These are phyloP conservation scores for Hyphopichia homilentoma DNA, from an alignment of 805 yeast genomes.

Conservation along the genomic window DNA sequence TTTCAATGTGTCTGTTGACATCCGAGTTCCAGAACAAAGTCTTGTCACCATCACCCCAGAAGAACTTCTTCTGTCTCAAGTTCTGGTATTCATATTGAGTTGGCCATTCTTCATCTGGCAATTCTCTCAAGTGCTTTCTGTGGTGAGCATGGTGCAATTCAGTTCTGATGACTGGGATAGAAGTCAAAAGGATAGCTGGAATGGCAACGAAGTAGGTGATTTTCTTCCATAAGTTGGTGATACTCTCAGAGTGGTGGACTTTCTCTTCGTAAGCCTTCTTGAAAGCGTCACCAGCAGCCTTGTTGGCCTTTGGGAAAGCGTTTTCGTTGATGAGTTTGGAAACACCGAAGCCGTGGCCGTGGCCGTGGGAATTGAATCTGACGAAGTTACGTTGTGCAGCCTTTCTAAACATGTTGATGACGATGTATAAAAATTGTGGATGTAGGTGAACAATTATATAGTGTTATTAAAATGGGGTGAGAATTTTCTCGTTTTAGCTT, in stretches of 20 bases:
- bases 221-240: constrained; percentile 82
- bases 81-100: constrained; percentile 87
- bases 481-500: too few relatives aligned
- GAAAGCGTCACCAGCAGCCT: constrained; percentile 71
- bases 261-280: constrained; percentile 58
- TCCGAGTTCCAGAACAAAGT: constrained; percentile 95
- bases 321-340: constrained; percentile 39
- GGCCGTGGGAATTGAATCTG: constrained; percentile 40
- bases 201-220: constrained; percentile 74
- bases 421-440: too few relatives aligned
- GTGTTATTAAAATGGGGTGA: too few relatives aligned
- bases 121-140: constrained; percentile 68
- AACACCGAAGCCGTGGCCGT: constrained; percentile 37
- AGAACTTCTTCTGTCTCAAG: constrained; percentile 80
- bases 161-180: constrained; percentile 74
- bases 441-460: too few relatives aligned
- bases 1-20: constrained; percentile 78
- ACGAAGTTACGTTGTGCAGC: constrained; percentile 33
- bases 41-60: constrained; percentile 99
- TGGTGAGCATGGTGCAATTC: constrained; percentile 91
- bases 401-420: constrained; percentile 31
- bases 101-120: constrained; percentile 92
- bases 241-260: constrained; percentile 72
- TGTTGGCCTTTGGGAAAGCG: constrained; percentile 39
- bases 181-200: constrained; percentile 75